Evolutionary conservation across 2,329 filamentous ascomycete genomes (phyloP), one percentile per base, ranked within the genome.

Genomic region (Chaetothyriales sp.): DNA sequence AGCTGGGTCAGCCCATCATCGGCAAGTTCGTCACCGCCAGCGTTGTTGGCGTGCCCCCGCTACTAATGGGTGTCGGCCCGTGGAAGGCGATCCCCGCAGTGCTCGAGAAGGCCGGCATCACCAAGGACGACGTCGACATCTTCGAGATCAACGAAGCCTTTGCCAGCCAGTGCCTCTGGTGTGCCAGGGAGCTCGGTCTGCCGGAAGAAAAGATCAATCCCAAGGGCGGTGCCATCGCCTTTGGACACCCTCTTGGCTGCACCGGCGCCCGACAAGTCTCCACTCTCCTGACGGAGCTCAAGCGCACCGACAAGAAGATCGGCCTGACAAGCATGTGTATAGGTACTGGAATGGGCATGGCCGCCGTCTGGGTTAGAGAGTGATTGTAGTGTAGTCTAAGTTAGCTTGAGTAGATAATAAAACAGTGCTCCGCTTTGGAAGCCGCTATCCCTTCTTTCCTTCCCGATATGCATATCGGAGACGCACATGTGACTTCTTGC

Each of bases 71-170:
- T 57, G 77, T 95, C 60, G 92, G 92, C 1, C 92, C 92, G 48
- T 95, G 88, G 81, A 89, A 89, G 70, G 89, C 92, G 52, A 97
- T 98, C 64, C 92, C 92, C 58, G 85, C 89, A 66, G 89, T 87
- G 3, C 82, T 95, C 52, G 78, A 86, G 66, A 89, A 92, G 68
- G 86, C 89, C 0, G 89, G 89, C 54, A 81, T 98, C 62, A 76
- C 75, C 66, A 87, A 83, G 70, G 84, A 94, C 52, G 90, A 97
- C 61, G 88, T 98, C 28, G 92, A 97, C 67, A 90, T 97, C 65
- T 97, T 80, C 65, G 92, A 98, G 79, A 95, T 98, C 77, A 98
- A 98, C 75, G 92, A 98, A 78, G 92, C 92, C 1, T 98, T 98
- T 69, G 92, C 92, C 29, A 86, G 81, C 58, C 90, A 97, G 77